A percentile compares a stretch with the other conserved stretches of the same genome.
Conservation (phyloP, 2,329 filamentous ascomycete genomes). For the Neurospora sp. region DNA sequence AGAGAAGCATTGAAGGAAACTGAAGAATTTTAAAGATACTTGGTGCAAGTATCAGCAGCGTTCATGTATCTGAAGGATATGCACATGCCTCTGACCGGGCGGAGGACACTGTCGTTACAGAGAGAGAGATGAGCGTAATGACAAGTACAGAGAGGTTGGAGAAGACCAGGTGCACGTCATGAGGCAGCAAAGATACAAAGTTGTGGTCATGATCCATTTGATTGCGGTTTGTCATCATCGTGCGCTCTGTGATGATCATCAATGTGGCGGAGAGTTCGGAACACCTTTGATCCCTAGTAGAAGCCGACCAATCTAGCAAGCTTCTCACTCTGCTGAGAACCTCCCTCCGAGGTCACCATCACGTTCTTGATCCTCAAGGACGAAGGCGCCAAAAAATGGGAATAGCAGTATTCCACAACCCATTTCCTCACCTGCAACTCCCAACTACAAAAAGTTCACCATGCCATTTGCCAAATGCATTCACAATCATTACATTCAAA, state of each 20-base stretch:
- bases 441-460: neutral
- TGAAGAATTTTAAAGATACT: neutral
- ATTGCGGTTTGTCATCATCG: neutral
- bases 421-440: neutral
- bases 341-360: neutral
- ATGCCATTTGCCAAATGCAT: neutral
- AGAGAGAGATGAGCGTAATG: neutral
- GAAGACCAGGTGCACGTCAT: neutral
- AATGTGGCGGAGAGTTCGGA: neutral
- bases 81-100: neutral
- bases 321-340: neutral
- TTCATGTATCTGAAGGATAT: neutral
- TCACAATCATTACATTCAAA: neutral
- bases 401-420: neutral
- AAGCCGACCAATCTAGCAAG: neutral
- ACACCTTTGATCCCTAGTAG: neutral
- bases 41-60: neutral
- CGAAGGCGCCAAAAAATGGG: neutral
- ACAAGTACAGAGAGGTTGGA: neutral
- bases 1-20: neutral
- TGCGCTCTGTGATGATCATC: neutral
- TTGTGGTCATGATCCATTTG: neutral
- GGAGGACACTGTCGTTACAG: neutral
- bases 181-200: neutral
- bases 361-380: neutral